Evolutionary conservation across 768 basidiomycete species (phyloP).

Genomic region (Rhizopogon rudus): DNA sequence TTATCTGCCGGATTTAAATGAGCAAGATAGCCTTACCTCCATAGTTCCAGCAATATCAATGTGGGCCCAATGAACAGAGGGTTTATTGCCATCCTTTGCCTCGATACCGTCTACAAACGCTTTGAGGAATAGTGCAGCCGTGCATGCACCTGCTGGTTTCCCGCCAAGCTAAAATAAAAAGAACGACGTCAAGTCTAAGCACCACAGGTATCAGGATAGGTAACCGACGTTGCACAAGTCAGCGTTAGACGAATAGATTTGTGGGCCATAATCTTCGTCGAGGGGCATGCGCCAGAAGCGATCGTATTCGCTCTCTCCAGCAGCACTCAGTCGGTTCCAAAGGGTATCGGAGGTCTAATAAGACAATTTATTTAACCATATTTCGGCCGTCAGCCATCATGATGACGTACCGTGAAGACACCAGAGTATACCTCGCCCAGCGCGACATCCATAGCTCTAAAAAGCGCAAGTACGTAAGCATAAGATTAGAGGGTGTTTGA

Average conservation of each 20-base stretch:
- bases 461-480: neutral
- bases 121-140: conserved; percentile 86
- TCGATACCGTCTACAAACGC: conserved; percentile 75
- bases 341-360: conserved; percentile 66
- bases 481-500: neutral
- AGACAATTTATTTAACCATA: neutral
- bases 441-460: conserved; percentile 65
- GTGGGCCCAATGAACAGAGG: conserved; percentile 77
- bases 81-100: conserved; percentile 47
- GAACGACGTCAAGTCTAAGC: neutral
- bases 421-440: conserved; percentile 76
- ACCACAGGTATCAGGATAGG: neutral
- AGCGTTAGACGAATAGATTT: conserved; percentile 74
- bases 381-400: neutral
- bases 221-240: conserved; percentile 61
- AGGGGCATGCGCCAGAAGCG: conserved; percentile 91
- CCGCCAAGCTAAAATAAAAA: conserved; percentile 55
- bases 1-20: conserved; percentile 16
- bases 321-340: conserved; percentile 62
- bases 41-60: conserved; percentile 79
- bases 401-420: conserved; percentile 60
- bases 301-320: conserved; percentile 73
- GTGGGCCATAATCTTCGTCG: conserved; percentile 73
- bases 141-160: conserved; percentile 64
- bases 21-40: conserved; percentile 44